Base-by-base conservation (phyloP, 2,329 filamentous ascomycete genomes). In the Aspergillus fischeri region DNA sequence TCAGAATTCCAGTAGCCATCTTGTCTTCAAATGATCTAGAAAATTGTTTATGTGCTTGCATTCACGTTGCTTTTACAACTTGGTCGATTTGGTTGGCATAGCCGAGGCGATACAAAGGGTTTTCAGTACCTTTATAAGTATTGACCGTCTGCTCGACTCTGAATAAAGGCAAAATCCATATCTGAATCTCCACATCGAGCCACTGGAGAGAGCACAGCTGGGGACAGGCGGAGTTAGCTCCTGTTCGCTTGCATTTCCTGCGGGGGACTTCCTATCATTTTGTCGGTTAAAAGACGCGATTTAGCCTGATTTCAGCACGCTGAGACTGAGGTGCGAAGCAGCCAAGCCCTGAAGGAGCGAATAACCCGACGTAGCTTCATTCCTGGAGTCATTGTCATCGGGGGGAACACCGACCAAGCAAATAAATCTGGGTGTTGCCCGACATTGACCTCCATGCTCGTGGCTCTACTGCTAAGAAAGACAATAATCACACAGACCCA, bases 1-100 rank as follows among this genome's bases (percentile, higher is more conserved):
- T 73, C 4, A 80, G 67, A 25, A 79, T 73, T 3, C 69, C 72
- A 20, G 65, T 67, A 5, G 70, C 53, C 68, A 75, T 72, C 11
- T 64, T 66, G 11, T 55, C 3, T 25, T 27, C 35, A 44, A 24
- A 28, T 3, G 14, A 17, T 38, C 32, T 17, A 35, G 11, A 17
- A 6, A 14, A 35, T 38, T 17, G 32, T 38, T 38, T 17, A 17
- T 38, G 32, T 35, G 14, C 14, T 38, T 17, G 32, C 5, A 17
- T 17, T 17, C 32, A 8, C 5, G 14, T 38, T 38, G 14, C 32
- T 6, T 38, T 38, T 14, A 41, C 17, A 29, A 20, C 29, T 51
- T 27, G 20, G 7, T 38, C 14, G 5, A 38, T 38, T 35, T 20
- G 3, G 9, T 10, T 35, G 29, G 42, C 42, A 10, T 38, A 21